These are phyloP conservation scores for Alliaria petiolata DNA, from an alignment of 345 rosid genomes.

Conservation along the genomic window DNA sequence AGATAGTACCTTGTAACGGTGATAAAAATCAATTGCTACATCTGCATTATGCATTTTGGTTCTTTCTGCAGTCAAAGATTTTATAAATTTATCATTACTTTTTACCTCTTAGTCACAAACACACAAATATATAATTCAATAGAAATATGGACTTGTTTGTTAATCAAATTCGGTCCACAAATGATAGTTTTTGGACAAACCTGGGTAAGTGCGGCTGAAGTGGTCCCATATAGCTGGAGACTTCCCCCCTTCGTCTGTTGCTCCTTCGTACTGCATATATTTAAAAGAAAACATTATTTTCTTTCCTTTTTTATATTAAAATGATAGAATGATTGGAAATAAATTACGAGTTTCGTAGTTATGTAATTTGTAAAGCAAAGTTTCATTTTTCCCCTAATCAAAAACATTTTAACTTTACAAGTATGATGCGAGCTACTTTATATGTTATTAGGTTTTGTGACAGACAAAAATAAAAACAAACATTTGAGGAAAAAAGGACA, in stretches of 20 bases:
- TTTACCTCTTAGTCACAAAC: background rate
- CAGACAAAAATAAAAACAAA: too few relatives aligned
- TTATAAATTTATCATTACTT: too few relatives aligned
- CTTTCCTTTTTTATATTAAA: too few relatives aligned
- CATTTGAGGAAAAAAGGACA: too few relatives aligned
- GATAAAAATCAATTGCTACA: conserved; percentile 42
- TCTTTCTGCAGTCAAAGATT: conserved; percentile 31
- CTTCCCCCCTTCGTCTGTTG: conserved; percentile 32
- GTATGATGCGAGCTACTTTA: background rate
- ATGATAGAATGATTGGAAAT: background rate
- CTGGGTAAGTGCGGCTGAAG: conserved; percentile 36
- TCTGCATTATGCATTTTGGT: conserved; percentile 47
- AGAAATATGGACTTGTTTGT: background rate
- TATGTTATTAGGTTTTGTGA: background rate
- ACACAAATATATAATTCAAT: background rate
- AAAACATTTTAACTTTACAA: background rate
- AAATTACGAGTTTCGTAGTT: too few relatives aligned
- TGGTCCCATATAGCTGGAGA: conserved; percentile 36
- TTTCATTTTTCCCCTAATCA: background rate
- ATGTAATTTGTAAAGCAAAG: background rate
- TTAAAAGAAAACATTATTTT: too few relatives aligned
- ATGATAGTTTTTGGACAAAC: background rate
- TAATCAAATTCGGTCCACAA: background rate
- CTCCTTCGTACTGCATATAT: conserved; percentile 37
- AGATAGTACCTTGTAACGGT: conserved; percentile 42